These are phyloP conservation scores for Aspergillus unguis DNA, from an alignment of 2,329 filamentous ascomycete genomes.

Conservation along the genomic window DNA sequence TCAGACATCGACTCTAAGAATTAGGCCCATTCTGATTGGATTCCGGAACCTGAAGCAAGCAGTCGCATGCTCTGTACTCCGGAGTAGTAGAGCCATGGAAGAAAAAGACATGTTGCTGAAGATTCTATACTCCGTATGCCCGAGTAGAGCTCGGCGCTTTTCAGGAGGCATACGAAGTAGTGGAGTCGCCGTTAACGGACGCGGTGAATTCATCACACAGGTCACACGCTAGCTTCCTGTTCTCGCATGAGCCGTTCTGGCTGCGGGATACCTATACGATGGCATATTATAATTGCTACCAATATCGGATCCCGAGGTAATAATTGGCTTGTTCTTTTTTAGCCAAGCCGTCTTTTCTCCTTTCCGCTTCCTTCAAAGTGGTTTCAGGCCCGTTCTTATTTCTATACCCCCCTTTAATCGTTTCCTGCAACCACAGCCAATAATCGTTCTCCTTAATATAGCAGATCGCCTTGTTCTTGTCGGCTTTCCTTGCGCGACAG, in stretches of 20 bases:
- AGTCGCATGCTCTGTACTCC: too few relatives aligned
- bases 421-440: constrained; percentile 1
- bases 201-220: too few relatives aligned
- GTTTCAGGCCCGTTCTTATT: constrained; percentile 13
- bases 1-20: too few relatives aligned
- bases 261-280: not conserved
- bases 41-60: too few relatives aligned
- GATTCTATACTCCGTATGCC: too few relatives aligned
- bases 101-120: too few relatives aligned
- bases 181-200: constrained; percentile 3
- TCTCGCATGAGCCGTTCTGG: not conserved
- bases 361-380: constrained; percentile 5
- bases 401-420: constrained; percentile 10
- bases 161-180: not conserved
- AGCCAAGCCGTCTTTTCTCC: constrained; percentile 3
- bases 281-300: not conserved
- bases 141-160: too few relatives aligned
- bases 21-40: too few relatives aligned
- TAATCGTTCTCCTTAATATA: not conserved
- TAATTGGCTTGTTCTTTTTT: constrained; percentile 7
- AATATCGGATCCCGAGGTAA: not conserved
- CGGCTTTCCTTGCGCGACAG: constrained; percentile 3
- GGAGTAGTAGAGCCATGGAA: too few relatives aligned
- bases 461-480: constrained; percentile 7
- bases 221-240: constrained; percentile 3